Base-by-base conservation (phyloP, 2,329 filamentous ascomycete genomes). In the Clarireedia sp. region DNA sequence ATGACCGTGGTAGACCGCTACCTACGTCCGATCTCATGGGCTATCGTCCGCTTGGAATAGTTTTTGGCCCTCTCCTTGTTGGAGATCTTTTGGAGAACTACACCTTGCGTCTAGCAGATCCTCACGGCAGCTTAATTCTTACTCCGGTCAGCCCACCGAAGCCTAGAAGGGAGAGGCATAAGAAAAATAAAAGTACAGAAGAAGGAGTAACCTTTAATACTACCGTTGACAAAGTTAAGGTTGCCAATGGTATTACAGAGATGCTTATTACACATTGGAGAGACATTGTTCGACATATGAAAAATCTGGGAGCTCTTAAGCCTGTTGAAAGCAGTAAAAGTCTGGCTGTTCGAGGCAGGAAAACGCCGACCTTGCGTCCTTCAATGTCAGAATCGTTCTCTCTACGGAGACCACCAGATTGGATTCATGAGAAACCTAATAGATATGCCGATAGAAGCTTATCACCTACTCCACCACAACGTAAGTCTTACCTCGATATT, bases 211-310 rank as follows among this genome's bases (percentile, higher is more conserved):
- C 60, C 7, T 63, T 66, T 38, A 60, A 63, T 19, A 62, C 60
- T 16, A 56, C 62, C 40, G 58, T 85, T 17, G 76, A 83, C 69
- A 85, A 81, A 60, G 72, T 83, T 21, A 73, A 75, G 45, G 69
- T 83, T 53, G 81, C 81, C 10, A 84, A 82, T 57, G 70, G 71
- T 33, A 77, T 87, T 29, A 73, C 81, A 0, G 81, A 85, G 66
- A 86, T 87, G 82, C 70, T 87, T 5, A 80, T 87, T 48, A 72
- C 76, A 1, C 77, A 85, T 59, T 87, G 84, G 85, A 73, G 79
- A 56, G 81, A 85, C 48, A 74, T 86, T 10, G 79, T 85, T 44
- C 73, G 75, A 40, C 79, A 87, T 55, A 77, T 86, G 72, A 78
- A 72, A 55, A 74, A 71, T 43, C 63, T 84, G 1, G 51, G 55